A percentile compares a stretch with the other conserved stretches of the same genome.
phyloP scores from a whole-genome alignment of 768 basidiomycete genomes.

The Leccinum barrowsii region DNA sequence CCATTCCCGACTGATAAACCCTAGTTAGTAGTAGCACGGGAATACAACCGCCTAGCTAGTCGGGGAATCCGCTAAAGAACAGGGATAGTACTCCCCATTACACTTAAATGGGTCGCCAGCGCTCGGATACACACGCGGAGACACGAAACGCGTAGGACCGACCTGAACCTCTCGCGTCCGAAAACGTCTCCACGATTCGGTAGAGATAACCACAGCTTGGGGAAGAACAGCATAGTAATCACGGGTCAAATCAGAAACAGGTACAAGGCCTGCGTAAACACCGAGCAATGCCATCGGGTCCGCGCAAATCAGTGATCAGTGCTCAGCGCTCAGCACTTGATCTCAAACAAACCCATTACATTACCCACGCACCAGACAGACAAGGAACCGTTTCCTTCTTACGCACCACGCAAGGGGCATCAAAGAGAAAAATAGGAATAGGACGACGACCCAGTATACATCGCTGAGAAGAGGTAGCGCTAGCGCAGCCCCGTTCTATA shows the following conservation, averaged over 20 bases:
- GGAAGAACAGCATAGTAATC: background rate
- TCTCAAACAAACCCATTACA: background rate
- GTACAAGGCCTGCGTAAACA: background rate
- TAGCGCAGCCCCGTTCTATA: constrained; percentile 11
- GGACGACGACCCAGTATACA: constrained; percentile 10
- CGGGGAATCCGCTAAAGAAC: background rate
- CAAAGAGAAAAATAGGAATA: background rate
- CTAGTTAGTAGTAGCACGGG: no score
- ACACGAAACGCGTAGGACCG: background rate
- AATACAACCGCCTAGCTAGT: no score
- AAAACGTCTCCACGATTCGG: background rate
- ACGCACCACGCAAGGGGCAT: background rate
- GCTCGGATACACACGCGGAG: background rate
- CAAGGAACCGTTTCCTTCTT: background rate
- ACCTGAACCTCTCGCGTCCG: background rate
- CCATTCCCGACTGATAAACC: no score
- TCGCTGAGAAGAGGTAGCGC: background rate
- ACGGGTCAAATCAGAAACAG: background rate
- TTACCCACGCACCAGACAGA: background rate
- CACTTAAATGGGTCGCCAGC: background rate
- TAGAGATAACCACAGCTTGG: background rate
- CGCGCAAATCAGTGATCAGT: background rate
- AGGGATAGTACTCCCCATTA: background rate
- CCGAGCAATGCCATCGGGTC: background rate
- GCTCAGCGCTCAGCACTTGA: background rate